Conservation (phyloP, 169 alveolate species). For the Plasmodium malariae region DNA sequence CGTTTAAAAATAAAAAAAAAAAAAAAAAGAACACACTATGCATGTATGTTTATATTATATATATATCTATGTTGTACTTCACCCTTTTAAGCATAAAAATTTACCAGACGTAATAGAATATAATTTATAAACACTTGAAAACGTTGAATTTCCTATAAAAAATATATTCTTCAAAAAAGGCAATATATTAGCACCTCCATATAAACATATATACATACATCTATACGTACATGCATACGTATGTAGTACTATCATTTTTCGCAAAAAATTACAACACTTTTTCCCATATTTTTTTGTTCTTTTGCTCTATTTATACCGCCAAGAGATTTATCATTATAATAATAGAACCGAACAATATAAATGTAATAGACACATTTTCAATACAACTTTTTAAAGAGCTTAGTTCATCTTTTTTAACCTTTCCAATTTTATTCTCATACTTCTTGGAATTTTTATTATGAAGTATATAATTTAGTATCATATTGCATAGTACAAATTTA, state of each 20-base stretch:
- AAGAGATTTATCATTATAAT: slow-evolving; percentile 24
- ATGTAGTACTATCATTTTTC: neutral
- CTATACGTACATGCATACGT: neutral
- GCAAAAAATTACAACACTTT: neutral
- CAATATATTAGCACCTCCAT: neutral
- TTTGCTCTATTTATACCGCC: slow-evolving; percentile 13
- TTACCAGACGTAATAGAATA: slow-evolving; percentile 56
- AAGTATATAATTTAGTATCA: slow-evolving; percentile 40
- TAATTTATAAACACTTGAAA: slow-evolving; percentile 24
- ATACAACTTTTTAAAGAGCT: slow-evolving; percentile 30
- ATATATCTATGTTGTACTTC: neutral
- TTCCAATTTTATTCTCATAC: slow-evolving; percentile 46
- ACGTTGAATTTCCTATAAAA: slow-evolving; percentile 6
- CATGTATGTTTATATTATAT: neutral
- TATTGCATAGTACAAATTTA: neutral
- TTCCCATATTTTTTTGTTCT: neutral
- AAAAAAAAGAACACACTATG: too few species aligned
- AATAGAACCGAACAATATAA: slow-evolving; percentile 45
- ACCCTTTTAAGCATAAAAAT: neutral
- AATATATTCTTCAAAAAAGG: slow-evolving; percentile 23
- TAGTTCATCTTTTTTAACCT: slow-evolving; percentile 20
- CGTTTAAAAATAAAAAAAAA: too few species aligned
- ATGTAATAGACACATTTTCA: slow-evolving; percentile 60
- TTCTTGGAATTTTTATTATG: neutral
- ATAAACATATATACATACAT: neutral